Evolutionary conservation across 73 alveolate genomes (phyloP).

Genomic region (Paramecium primaurelia): DNA sequence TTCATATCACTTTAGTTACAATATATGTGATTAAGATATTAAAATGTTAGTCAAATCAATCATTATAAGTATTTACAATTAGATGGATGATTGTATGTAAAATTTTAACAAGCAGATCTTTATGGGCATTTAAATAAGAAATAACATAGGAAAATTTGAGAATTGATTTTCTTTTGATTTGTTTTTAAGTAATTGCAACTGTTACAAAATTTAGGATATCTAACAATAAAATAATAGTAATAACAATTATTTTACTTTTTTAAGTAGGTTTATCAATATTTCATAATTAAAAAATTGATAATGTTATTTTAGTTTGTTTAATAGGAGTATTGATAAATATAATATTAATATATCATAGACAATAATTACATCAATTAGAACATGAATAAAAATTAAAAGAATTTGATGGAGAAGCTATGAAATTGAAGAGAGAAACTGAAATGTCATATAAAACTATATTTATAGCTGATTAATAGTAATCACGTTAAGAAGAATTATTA

Average conservation of each 20-base stretch:
- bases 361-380: neutral
- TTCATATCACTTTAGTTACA: neutral
- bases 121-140: neutral
- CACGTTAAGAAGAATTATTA: conserved; percentile 1
- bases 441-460: neutral
- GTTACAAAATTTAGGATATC: neutral
- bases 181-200: neutral
- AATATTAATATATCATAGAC: neutral
- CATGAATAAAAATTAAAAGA: neutral
- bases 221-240: neutral
- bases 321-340: neutral
- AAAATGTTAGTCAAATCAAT: neutral
- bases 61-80: neutral
- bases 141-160: neutral
- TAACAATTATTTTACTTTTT: neutral
- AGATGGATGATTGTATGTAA: neutral
- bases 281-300: neutral
- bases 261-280: neutral
- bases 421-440: neutral
- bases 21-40: neutral
- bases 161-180: neutral
- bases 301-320: neutral
- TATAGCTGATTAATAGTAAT: neutral
- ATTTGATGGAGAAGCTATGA: conserved; percentile 1
- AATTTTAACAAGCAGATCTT: neutral